Evolutionary conservation across 805 yeast species (phyloP).

Genomic region (Candida methanosorbosa): DNA sequence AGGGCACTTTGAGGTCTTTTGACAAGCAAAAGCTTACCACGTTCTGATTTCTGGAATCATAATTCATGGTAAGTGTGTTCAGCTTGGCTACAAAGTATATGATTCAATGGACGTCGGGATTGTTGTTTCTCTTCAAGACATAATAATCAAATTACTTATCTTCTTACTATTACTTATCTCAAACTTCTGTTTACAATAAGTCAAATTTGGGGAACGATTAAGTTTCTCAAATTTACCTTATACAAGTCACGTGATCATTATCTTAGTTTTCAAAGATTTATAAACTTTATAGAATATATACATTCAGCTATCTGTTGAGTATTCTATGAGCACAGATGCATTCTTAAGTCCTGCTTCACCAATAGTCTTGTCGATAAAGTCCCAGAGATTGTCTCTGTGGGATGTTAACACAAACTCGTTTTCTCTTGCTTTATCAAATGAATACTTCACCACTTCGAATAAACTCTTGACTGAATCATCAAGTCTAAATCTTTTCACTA

Average conservation of each 20-base stretch:
- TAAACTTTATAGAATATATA: too few relatives aligned
- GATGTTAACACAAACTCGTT: slow-evolving; percentile 47
- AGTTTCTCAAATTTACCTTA: too few relatives aligned
- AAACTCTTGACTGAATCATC: slow-evolving; percentile 50
- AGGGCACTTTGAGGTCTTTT: slow-evolving; percentile 41
- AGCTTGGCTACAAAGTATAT: too few relatives aligned
- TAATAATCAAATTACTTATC: too few relatives aligned
- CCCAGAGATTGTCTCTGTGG: slow-evolving; percentile 51
- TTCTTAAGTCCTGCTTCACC: slow-evolving; percentile 73
- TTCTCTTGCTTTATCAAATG: slow-evolving; percentile 35
- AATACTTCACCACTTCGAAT: slow-evolving; percentile 59
- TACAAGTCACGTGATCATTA: too few relatives aligned
- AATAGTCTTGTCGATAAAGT: slow-evolving; percentile 46
- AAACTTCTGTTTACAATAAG: neutral
- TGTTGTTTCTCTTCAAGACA: too few relatives aligned
- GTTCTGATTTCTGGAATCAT: slow-evolving; percentile 13
- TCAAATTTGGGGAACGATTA: too few relatives aligned
- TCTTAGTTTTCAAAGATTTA: too few relatives aligned
- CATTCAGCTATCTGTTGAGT: too few relatives aligned
- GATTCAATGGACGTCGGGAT: too few relatives aligned
- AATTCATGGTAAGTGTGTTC: too few relatives aligned
- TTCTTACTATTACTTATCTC: too few relatives aligned
- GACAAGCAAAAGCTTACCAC: slow-evolving; percentile 39
- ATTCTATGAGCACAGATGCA: slow-evolving; percentile 70
- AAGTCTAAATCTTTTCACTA: slow-evolving; percentile 58